Base-by-base conservation (phyloP, 208 protist genomes). In the Angomonas deanei region DNA sequence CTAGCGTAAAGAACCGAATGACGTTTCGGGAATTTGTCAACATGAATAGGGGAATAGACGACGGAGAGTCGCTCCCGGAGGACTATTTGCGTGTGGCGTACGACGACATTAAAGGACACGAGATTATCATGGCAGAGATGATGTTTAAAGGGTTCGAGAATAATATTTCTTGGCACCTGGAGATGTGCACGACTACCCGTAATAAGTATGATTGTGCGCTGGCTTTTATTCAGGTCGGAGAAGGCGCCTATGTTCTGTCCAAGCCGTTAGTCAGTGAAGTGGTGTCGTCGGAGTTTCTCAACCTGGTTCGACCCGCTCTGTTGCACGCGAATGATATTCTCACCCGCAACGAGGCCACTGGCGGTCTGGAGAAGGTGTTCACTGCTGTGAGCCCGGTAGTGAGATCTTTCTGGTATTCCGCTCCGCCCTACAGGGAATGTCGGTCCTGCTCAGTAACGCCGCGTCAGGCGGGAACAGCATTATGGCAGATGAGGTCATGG, bases 11-110 rank as follows among this genome's bases (percentile, higher is more conserved):
- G 27, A 90, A 95, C 24, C 96, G 96, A 63, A 98, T 99, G 89
- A 97, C 94, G 34, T 67, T 90, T 30, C 77, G 77, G 6, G 93
- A 97, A 56, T 99, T 98, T 72, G 58, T 94, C 32, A 77, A 71
- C 38, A 98, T 98, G 77, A 98, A 98, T 78, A 77, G 88, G n/a
- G 92, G 93, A 66, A 97, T 98, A 65, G 97, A 99, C 82, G 91
- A 98, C 57, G 90, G 82, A 54, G 76, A 90, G 28, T 77, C 94
- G 50, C 74, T 98, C 17, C 89, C 95, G 17, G 78, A 82, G 23
- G 78, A 88, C 38, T 98, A 91, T 54, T 78, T 98, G 26, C 70
- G 77, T 52, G 32, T 10, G 5, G 80, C 99, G 24, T 99, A 97
- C 76, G 84, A 98, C 52, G 84, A 96, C 60, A 93, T 99, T 30